Percentiles rank a stretch among this genome's conserved stretches.
Conservation (phyloP, 768 basidiomycete species). For the Pleurotus tuoliensis region DNA sequence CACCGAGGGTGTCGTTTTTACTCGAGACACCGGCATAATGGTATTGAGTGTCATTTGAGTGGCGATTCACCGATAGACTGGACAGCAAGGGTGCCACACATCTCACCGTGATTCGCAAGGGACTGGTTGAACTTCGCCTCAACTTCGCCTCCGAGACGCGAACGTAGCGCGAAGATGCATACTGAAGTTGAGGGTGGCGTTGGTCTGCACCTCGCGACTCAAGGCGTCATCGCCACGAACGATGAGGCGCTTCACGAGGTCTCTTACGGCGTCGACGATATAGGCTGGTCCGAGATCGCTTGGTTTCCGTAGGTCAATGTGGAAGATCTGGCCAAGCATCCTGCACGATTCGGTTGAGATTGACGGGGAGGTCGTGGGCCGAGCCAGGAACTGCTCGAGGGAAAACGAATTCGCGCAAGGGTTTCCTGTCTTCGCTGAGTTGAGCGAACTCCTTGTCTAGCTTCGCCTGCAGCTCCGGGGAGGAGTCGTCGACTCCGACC, state of each 20-base stretch:
- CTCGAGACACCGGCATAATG: constrained; percentile 99
- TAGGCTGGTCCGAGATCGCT: constrained; percentile 88
- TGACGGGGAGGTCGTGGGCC: too few relatives aligned
- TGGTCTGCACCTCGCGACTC: constrained; percentile 74
- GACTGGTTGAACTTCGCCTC: constrained; percentile 96
- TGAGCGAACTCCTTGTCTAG: constrained; percentile 39
- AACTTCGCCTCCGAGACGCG: constrained; percentile 83
- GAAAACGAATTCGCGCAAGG: too few relatives aligned
- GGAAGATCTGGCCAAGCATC: constrained; percentile 88
- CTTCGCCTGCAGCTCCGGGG: constrained; percentile 71
- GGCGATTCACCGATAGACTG: constrained; percentile 99
- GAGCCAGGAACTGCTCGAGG: too few relatives aligned
- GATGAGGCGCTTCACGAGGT: constrained; percentile 71
- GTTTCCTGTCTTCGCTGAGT: constrained; percentile 34
- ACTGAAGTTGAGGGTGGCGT: constrained; percentile 87
- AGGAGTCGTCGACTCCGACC: constrained; percentile 83
- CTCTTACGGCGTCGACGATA: constrained; percentile 76
- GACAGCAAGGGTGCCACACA: constrained; percentile 97
- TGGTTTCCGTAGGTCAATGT: constrained; percentile 90
- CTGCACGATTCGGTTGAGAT: too few relatives aligned
- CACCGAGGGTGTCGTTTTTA: constrained; percentile 99
- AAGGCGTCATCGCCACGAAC: constrained; percentile 84
- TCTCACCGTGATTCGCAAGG: constrained; percentile 90
- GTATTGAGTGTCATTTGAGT: constrained; percentile 99
- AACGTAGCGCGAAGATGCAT: constrained; percentile 92